Evolutionary conservation across 2,329 filamentous ascomycete genomes (phyloP).

Genomic region (Coniochaeta hoffmannii): DNA sequence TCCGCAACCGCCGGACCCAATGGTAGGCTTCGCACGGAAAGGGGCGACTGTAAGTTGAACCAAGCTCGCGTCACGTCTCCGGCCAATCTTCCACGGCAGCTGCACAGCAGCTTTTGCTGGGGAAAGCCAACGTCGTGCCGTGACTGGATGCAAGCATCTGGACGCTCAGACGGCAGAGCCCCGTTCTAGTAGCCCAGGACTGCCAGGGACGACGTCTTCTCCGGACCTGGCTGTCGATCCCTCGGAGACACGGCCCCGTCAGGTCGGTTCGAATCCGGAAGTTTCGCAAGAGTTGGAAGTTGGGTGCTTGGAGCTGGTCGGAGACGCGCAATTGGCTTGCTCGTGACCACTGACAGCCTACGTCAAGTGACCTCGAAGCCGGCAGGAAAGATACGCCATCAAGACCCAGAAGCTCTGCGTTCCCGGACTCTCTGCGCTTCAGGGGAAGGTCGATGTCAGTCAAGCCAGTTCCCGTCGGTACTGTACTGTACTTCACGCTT

Average conservation of each 20-base stretch:
- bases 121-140: neutral
- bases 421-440: neutral
- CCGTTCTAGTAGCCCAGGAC: neutral
- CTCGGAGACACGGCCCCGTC: neutral
- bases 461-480: neutral
- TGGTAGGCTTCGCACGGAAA: neutral
- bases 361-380: neutral
- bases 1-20: neutral
- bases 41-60: neutral
- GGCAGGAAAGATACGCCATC: neutral
- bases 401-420: neutral
- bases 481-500: neutral
- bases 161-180: neutral
- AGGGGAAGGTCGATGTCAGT: no score
- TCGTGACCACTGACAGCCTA: neutral
- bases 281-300: neutral
- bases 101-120: no score
- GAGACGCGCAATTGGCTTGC: conserved; percentile 1
- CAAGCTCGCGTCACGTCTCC: neutral
- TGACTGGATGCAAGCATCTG: neutral
- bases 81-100: neutral
- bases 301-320: neutral
- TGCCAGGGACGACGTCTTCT: neutral
- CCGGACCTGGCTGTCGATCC: neutral
- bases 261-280: neutral